Base-by-base conservation (phyloP, 2,329 filamentous ascomycete species). In the Thermochaetoides dissita region DNA sequence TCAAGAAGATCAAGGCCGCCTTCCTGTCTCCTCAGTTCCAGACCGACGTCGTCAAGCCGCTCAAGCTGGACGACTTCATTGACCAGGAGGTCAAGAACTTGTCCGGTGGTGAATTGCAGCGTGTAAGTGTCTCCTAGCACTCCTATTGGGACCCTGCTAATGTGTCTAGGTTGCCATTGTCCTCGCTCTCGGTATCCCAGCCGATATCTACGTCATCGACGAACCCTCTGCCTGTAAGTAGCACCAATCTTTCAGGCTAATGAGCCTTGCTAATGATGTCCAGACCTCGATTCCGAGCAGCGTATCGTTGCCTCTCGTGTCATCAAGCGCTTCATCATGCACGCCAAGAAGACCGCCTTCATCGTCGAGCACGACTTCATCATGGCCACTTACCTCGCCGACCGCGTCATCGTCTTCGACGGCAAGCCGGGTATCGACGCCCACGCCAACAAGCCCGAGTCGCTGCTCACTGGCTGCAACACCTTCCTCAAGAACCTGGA, bases 341-440 rank as follows among this genome's bases (percentile, higher is more conserved):
- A 98, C 71, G 81, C 87, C 56, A 96, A 96, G 79, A 96, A 96
- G 78, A 98, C 91, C 0, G 91, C 91, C 39, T 98, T 98, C 63
- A 79, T 98, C 53, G 89, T 98, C 61, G 91, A 98, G 79, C 91
- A 98, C 82, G 91, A 98, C 74, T 96, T 98, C 71, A 94, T 96
- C 69, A 95, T 96, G 88, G 76, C 74, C 37, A 79, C 64, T 3
- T 68, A 68, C 53, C 69, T 78, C 40, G 76, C 91, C 37, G 93
- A 98, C 59, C 84, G 91, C 53, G 91, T 98, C 63, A 98, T 98
- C 58, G 91, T 98, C 58, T 98, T 98, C 58, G 91, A 96, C 59
- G 91, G 93, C 54, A 60, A 93, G 67, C 91, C 93, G 38, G 91
- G 88, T 58, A 74, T 94, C 53, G 72, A 94, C 53, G 76, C 91